Base-by-base conservation (phyloP, 345 rosid genomes). In the Eucalyptus albens region DNA sequence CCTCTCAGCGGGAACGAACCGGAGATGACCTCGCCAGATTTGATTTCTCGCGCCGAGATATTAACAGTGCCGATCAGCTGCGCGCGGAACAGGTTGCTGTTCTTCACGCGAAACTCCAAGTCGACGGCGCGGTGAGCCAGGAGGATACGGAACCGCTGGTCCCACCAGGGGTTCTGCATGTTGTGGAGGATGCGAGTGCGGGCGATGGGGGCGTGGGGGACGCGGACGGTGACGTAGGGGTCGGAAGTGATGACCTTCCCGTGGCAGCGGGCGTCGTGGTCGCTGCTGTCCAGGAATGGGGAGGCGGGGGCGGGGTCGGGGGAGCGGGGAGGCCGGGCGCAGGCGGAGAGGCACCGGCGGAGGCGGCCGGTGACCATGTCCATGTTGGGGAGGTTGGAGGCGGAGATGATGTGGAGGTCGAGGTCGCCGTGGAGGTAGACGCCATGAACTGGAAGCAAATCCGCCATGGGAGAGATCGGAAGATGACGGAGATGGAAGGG, bases 151-250 rank as follows among this genome's bases (percentile, higher is more conserved):
- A 97, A 98, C 88, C 93, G 93, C 92, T 97, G 96, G 90, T 94
- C 72, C 99, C 99, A 97, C 14, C 6, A 44, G 29, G 99, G 99
- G 89, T 93, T 93, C 85, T 90, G 92, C 1, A 96, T 62, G 94
- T 96, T 96, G 89, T 95, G 96, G 59, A 98, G 29, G 21, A 98
- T 98, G 42, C 95, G 93, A 2, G 99, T 96, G 13, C 99, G 94
- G 14, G 98, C 99, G 37, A 98, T 88, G 27, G 98, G 97, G 60
- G 97, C 94, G 59, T 98, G 99, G 2, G 99, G 99, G 37, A 98
- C 98, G 7, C 91, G 92, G 82, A 98, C 98, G 90, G 97, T 95
- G 60, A 95, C 98, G 87, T 98, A 98, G 2, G 99, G 94, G 86
- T 97, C 99, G 89, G 98, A 95, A 72, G 97, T 95, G 93, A 98